Evolutionary conservation across 1,284 basidiomycete species (phyloP).

Genomic region (Spongiforma sp.): DNA sequence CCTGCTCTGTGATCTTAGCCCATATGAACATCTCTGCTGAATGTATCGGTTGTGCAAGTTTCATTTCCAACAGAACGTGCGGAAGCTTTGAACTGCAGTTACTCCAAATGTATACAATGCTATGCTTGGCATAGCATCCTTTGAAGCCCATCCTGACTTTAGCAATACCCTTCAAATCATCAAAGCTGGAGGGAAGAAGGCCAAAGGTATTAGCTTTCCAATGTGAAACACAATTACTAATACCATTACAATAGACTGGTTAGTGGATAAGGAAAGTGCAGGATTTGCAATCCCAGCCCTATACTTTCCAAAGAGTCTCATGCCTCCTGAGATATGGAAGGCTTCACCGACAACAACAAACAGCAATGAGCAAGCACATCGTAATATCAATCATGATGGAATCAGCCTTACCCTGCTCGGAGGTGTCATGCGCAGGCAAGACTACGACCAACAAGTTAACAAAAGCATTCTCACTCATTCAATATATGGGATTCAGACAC

Average conservation of each 20-base stretch:
- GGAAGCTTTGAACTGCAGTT: background rate
- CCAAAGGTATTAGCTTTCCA: background rate
- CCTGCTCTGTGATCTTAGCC: conserved; percentile 1
- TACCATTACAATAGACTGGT: background rate
- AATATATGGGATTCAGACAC: conserved; percentile 3
- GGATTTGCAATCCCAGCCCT: conserved; percentile 3
- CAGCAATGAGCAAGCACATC: conserved; percentile 12
- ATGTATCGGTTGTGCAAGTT: conserved; percentile 2
- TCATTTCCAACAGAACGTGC: conserved; percentile 1
- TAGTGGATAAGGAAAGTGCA: background rate
- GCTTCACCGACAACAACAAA: conserved; percentile 12
- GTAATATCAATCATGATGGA: conserved; percentile 6
- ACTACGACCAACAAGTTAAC: conserved; percentile 2
- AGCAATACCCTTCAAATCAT: background rate
- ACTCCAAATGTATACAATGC: background rate
- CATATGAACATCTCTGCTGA: conserved; percentile 3
- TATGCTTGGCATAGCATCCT: conserved; percentile 7
- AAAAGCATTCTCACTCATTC: background rate
- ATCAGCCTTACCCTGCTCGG: conserved; percentile 4
- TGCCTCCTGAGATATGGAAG: conserved; percentile 4
- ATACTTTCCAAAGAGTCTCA: conserved; percentile 4
- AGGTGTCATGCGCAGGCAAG: conserved; percentile 7
- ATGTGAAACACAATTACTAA: background rate
- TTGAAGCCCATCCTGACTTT: conserved; percentile 3
- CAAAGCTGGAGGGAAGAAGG: background rate